Evolutionary conservation across 2,329 filamentous ascomycete genomes (phyloP), one percentile per base, ranked within the genome.

Genomic region (Arachnomyces sp.): DNA sequence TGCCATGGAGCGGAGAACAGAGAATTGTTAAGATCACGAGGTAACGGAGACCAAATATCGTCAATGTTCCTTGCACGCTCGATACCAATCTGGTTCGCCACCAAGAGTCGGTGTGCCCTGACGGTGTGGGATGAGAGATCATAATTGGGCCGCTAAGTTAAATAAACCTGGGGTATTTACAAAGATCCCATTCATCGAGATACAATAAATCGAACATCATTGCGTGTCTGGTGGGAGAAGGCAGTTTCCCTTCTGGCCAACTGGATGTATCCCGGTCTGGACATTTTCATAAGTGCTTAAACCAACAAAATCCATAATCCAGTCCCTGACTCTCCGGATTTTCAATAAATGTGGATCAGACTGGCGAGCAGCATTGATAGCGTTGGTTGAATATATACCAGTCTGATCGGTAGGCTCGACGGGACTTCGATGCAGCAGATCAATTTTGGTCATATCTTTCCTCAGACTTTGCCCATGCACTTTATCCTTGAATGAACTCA

Each of bases 381-480:
- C 42, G 40, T 41, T 41, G 41, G 39, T 47, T 49, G 17, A 83
- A 58, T 36, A 75, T 71, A 15, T 64, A 66, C 1, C 80, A 3
- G 66, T 71, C 43, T 53, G 58, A 56, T 74, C 78, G 29, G 56
- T 71, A 50, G 65, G 67, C 43, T 75, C 73, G 7, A 75, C 55
- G 44, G 64, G 70, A 41, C 69, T 65, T 15, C 78, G 72, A 52
- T 78, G 78, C 13, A 93, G 62, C 32, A 93, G 63, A 46, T 80
- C 73, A 17, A 90, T 67, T 45, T 74, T 78, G 3, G 86, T 89
- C 51, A 84, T 73, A 6, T 78, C 78, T 47, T 75, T 76, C 18
- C 83, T 77, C 46, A 95, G 65, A 54, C 83, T 92, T 59, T 93
- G 84, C 0, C 90, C 89, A 52, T 92, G 88, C 0, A 95, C 89